A percentile compares a stretch with the other conserved stretches of the same genome.
phyloP scores from a whole-genome alignment of 2,329 filamentous ascomycete species.

The Clathrospora elynae region DNA sequence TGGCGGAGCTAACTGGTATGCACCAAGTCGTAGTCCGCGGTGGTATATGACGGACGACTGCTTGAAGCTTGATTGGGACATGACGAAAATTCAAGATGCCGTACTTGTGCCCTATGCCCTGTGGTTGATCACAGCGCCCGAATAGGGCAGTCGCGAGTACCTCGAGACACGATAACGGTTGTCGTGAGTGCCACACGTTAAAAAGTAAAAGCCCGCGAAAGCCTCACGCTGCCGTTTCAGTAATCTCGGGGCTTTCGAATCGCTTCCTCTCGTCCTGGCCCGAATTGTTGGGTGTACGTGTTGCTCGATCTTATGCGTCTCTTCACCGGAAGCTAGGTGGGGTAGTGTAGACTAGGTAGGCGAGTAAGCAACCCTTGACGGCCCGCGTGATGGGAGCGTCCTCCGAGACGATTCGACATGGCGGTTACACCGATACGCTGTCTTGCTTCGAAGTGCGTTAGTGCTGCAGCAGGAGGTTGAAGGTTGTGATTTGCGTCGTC shows the following conservation, averaged over 20 bases:
- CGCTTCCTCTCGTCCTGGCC: constrained; percentile 3
- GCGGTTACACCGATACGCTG: constrained; percentile 45
- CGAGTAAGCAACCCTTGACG: constrained; percentile 28
- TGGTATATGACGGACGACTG: constrained; percentile 1
- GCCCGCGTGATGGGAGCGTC: constrained; percentile 29
- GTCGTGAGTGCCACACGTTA: constrained; percentile 17
- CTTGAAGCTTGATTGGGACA: constrained; percentile 6
- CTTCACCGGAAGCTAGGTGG: constrained; percentile 34
- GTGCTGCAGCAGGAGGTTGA: constrained; percentile 28
- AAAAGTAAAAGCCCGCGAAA: constrained; percentile 4
- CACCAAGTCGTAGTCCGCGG: neutral
- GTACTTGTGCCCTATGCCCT: constrained; percentile 13
- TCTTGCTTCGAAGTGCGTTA: constrained; percentile 35
- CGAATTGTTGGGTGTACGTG: constrained; percentile 13
- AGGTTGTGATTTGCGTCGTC: constrained; percentile 29
- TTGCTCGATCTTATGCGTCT: constrained; percentile 25
- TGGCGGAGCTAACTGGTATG: neutral
- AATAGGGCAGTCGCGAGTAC: constrained; percentile 2
- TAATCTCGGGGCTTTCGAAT: constrained; percentile 7
- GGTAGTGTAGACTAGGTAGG: constrained; percentile 22
- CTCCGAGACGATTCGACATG: constrained; percentile 27
- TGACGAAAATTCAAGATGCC: constrained; percentile 1
- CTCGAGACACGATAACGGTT: constrained; percentile 15
- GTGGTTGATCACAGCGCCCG: constrained; percentile 12
- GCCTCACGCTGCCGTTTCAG: constrained; percentile 10